Conservation (phyloP, 1,284 basidiomycete genomes). For the Tilletia caries region DNA sequence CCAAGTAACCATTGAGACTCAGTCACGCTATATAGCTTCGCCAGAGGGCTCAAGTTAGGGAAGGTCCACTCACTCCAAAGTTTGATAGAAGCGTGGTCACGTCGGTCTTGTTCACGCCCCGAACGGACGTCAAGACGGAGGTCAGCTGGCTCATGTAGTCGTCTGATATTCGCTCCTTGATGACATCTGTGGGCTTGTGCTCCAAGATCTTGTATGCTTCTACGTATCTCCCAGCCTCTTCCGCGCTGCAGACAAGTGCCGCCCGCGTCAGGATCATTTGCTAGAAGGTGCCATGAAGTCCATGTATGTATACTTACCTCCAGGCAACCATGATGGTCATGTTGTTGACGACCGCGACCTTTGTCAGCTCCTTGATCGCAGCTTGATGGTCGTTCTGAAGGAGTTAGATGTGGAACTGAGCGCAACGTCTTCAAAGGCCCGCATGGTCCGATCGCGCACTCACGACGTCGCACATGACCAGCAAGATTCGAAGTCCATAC, state of each 20-base stretch:
- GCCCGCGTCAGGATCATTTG: not conserved
- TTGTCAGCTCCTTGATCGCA: constrained; percentile 85
- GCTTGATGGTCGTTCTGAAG: constrained; percentile 80
- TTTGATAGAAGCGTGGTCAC: constrained; percentile 86
- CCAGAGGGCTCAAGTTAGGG: not conserved
- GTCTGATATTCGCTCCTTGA: constrained; percentile 88
- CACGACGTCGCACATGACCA: constrained; percentile 89
- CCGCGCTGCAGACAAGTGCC: constrained; percentile 59
- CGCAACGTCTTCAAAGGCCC: too few relatives aligned
- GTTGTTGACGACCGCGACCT: constrained; percentile 74
- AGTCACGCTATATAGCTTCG: not conserved
- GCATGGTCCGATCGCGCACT: constrained; percentile 46
- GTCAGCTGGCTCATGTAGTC: constrained; percentile 78
- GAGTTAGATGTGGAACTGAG: not conserved
- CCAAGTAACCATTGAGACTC: too few relatives aligned
- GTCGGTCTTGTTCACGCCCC: constrained; percentile 95
- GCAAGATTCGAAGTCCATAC: constrained; percentile 80
- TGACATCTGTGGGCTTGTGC: constrained; percentile 84
- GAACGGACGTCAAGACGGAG: constrained; percentile 80
- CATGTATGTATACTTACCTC: too few relatives aligned
- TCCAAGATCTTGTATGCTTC: constrained; percentile 89
- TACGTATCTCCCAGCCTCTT: constrained; percentile 89
- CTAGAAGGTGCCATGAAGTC: too few relatives aligned
- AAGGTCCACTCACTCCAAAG: constrained; percentile 72
- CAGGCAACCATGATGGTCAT: constrained; percentile 89